Evolutionary conservation across 116 monocot genomes (phyloP).

Genomic region (Posidonia oceanica): DNA sequence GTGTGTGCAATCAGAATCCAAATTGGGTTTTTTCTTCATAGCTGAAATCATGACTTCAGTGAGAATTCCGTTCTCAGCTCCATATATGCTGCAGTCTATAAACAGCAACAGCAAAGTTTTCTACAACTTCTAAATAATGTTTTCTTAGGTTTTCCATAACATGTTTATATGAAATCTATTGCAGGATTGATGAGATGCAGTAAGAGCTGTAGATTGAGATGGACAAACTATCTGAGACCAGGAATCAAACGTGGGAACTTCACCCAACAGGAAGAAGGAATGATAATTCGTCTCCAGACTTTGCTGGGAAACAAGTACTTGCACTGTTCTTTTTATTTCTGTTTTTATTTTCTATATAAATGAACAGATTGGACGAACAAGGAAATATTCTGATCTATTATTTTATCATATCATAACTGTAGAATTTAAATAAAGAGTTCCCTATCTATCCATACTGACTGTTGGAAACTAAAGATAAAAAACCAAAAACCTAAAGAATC

Average conservation of each 20-base stretch:
- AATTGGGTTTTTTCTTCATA: background rate
- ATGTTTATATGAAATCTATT: background rate
- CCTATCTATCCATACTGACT: background rate
- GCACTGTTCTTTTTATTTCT: background rate
- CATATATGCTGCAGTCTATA: background rate
- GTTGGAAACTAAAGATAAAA: background rate
- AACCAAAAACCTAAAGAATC: background rate
- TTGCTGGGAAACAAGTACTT: slow-evolving; percentile 50
- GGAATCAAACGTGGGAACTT: slow-evolving; percentile 74
- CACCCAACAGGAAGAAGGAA: slow-evolving; percentile 49
- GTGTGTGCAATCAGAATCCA: too few species aligned
- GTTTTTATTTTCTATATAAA: background rate
- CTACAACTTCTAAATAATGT: background rate
- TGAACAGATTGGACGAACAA: background rate
- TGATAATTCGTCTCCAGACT: slow-evolving; percentile 57
- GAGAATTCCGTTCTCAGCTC: background rate
- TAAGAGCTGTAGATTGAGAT: slow-evolving; percentile 54
- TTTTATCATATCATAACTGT: background rate
- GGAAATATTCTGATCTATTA: background rate
- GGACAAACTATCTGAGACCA: slow-evolving; percentile 53
- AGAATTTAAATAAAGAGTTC: background rate
- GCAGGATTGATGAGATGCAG: slow-evolving; percentile 62
- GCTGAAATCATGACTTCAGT: background rate
- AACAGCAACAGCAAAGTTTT: background rate
- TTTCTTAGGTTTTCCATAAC: background rate